These are phyloP conservation scores for Musa balbisiana DNA, from an alignment of 202 grass and related monocot genomes.

Conservation along the genomic window DNA sequence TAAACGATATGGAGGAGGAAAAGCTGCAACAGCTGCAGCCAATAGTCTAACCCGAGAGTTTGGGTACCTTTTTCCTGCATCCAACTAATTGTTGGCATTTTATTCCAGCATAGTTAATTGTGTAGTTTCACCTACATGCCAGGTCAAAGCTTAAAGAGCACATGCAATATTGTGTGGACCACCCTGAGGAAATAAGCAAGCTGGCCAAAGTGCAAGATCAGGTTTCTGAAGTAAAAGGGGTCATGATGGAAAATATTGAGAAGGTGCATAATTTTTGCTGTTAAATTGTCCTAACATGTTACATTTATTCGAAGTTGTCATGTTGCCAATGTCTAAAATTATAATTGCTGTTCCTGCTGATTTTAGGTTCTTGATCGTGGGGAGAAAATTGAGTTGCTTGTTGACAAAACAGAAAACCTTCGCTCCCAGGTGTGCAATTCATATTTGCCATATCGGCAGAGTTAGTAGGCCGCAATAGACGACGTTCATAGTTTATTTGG, in stretches of 20 bases:
- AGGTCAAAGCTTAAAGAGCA: slow-evolving; percentile 11
- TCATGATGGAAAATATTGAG: slow-evolving; percentile 14
- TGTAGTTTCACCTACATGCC: background rate
- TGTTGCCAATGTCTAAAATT: background rate
- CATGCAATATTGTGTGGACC: slow-evolving; percentile 4
- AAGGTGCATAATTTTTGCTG: background rate
- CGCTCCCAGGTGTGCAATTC: background rate
- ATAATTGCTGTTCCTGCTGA: background rate
- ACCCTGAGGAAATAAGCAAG: slow-evolving; percentile 7
- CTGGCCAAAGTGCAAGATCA: slow-evolving; percentile 6
- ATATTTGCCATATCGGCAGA: background rate
- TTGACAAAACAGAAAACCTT: slow-evolving; percentile 19
- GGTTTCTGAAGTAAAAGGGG: slow-evolving; percentile 14
- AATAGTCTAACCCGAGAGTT: slow-evolving; percentile 10
- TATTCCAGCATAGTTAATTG: background rate
- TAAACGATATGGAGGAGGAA: slow-evolving; percentile 8
- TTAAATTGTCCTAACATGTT: background rate
- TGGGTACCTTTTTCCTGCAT: background rate
- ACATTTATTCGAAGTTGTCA: background rate
- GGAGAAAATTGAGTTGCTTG: slow-evolving; percentile 18
- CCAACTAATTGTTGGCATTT: background rate
- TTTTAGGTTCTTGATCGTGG: slow-evolving; percentile 15
- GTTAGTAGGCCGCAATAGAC: background rate
- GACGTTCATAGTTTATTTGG: background rate
- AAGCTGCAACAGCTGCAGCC: slow-evolving; percentile 10